Conservation (phyloP, 257 asterid genomes). For the Penstemon barbatus region DNA sequence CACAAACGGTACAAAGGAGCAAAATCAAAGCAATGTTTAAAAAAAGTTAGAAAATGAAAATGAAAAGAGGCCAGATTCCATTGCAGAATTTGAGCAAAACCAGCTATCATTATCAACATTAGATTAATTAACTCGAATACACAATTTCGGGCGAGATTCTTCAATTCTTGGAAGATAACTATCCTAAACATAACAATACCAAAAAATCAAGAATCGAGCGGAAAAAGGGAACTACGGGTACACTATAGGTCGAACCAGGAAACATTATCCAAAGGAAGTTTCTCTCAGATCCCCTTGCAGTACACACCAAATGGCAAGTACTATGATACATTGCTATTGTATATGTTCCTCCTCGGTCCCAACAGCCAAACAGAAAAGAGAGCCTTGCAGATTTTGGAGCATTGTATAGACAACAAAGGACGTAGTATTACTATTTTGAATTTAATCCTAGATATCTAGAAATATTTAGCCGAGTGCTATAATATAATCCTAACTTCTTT, state of each 20-base stretch:
- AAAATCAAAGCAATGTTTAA: too few relatives aligned
- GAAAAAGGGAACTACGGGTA: constrained; percentile 2
- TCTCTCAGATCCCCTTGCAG: constrained; percentile 11
- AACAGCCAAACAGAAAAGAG: neutral
- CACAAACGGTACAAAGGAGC: too few relatives aligned
- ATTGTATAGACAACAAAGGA: neutral
- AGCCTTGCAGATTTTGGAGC: constrained; percentile 7
- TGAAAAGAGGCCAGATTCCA: neutral
- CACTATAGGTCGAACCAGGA: neutral
- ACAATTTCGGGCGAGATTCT: neutral
- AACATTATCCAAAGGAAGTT: neutral
- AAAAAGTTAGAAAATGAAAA: too few relatives aligned
- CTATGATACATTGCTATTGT: neutral
- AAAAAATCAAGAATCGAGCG: constrained; percentile 23
- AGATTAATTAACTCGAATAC: neutral
- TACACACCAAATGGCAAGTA: neutral
- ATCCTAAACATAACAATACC: neutral
- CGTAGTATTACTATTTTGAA: neutral
- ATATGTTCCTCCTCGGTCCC: neutral
- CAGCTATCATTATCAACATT: neutral
- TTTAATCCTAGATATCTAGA: neutral
- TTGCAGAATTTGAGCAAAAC: neutral
- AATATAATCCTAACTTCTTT: constrained; percentile 12
- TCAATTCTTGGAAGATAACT: constrained; percentile 6
- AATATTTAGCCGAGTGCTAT: constrained; percentile 14